Evolutionary conservation across 2,329 filamentous ascomycete genomes (phyloP), one percentile per base, ranked within the genome.

Genomic region (Sporothrix brunneoviolacea): DNA sequence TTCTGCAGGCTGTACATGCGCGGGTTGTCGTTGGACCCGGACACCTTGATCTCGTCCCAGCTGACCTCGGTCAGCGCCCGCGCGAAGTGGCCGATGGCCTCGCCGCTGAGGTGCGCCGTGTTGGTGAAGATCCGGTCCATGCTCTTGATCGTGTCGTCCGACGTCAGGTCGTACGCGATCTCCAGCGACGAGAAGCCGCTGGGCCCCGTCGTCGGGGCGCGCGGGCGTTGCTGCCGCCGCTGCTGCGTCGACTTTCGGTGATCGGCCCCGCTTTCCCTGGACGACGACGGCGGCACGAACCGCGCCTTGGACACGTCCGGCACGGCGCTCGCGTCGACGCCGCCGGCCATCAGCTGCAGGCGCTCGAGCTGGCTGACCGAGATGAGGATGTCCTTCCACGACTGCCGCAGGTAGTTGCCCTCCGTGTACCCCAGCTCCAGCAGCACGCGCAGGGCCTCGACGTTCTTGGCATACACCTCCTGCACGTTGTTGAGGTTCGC

Each of bases 41-140:
- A 97, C 4, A 93, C 95, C 64, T 94, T 91, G 62, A 98, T 98
- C 67, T 98, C 93, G 62, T 97, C 91, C 93, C 93, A 97, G 67
- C 91, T 97, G 57, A 98, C 91, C 64, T 96, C 90, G 8, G 88
- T 95, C 52, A 98, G 70, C 0, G 93, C 91, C 50, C 84, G 83
- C 45, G 95, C 91, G 65, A 98, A 98, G 65, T 95, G 85, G 1
- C 97, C 87, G 61, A 98, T 98, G 3, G 91, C 91, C 58, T 96
- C 90, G 53, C 91, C 91, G 4, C 87, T 91, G 3, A 98, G 76
- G 59, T 94, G 91, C 8, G 91, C 91, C 0, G 93, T 97, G 63
- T 94, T 95, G 42, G 90, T 95, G 64, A 98, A 98, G 60, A 98
- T 97, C 35, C 89, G 81, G 67, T 98, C 94, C 4, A 98, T 91